Evolutionary conservation across 2,329 filamentous ascomycete species (phyloP).

Genomic region (Raffaelea arxii): DNA sequence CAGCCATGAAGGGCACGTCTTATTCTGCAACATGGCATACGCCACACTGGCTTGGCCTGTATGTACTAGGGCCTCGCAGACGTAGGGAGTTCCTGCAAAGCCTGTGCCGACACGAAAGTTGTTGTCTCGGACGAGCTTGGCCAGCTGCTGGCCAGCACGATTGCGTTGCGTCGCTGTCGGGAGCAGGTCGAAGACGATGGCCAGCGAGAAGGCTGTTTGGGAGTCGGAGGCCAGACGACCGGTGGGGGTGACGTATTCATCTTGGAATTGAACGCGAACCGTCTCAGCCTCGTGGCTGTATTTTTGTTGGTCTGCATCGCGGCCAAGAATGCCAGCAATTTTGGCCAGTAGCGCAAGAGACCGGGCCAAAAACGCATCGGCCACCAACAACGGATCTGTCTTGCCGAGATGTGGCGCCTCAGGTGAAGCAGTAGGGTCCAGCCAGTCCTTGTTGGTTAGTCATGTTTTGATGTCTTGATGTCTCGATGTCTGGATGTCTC

Average conservation of each 20-base stretch:
- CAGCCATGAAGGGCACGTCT: slow-evolving; percentile 23
- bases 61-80: slow-evolving; percentile 7
- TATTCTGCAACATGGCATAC: slow-evolving; percentile 24
- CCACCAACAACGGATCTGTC: slow-evolving; percentile 24
- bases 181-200: slow-evolving; percentile 16
- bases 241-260: slow-evolving; percentile 16
- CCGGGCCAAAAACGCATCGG: slow-evolving; percentile 27
- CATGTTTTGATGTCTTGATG: too few species aligned
- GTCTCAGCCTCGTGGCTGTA: slow-evolving; percentile 14
- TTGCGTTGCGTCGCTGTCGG: background rate
- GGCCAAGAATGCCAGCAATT: slow-evolving; percentile 15
- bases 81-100: slow-evolving; percentile 15
- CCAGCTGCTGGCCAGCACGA: background rate
- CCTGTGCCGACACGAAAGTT: slow-evolving; percentile 12
- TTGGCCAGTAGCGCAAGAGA: slow-evolving; percentile 19
- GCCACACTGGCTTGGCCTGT: background rate
- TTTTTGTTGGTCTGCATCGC: slow-evolving; percentile 6
- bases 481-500: too few species aligned
- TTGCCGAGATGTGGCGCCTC: slow-evolving; percentile 20
- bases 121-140: slow-evolving; percentile 1
- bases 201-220: slow-evolving; percentile 20
- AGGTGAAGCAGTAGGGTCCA: slow-evolving; percentile 27
- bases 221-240: slow-evolving; percentile 16
- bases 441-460: slow-evolving; percentile 30
- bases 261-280: slow-evolving; percentile 16